Base-by-base conservation (phyloP, 2,329 filamentous ascomycete species). In the Didymella exigua region DNA sequence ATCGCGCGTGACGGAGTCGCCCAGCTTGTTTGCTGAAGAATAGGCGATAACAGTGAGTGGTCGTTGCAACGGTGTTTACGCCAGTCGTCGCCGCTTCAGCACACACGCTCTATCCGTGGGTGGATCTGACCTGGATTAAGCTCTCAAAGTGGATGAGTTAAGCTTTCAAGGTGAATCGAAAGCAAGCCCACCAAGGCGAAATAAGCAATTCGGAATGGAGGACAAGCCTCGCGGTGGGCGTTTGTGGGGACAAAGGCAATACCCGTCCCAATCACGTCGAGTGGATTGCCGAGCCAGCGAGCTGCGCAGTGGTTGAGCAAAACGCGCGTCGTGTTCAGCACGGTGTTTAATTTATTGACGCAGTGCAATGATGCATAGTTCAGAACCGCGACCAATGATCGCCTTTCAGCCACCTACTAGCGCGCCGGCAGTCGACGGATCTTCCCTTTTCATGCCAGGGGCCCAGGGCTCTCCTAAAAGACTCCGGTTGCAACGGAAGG, bases 201-300 rank as follows among this genome's bases (percentile, higher is more conserved):
- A 46, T 24, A 55, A 55, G 52, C 41, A 46, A 23, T 30, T 34
- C 18, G 34, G 49, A 42, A 24, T 11, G 34, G 16, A 13, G 26
- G 23, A 29, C 46, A 55, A 55, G 52, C 52, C 46, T 55, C 44
- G 26, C 14, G 26, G 48, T 50, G 48, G 48, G 19, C 37, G 14
- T 21, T 26, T 42, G 29, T 36, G 41, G 46, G 29, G 40, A 44
- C 24, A 10, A 46, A 34, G 45, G 46, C 51, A 41, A 45, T 23
- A 49, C 38, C 37, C 30, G 27, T 36, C 6, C 36, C 30, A 21
- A 26, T 14, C 27, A 34, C 34, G 13, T 18, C 27, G 10, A 36
- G n/a, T 11, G 16, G 29, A 31, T 29, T 49, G 41, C 52, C 52
- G 46, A 26, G 31, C 40, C 29, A 31, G 23, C 45, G n/a, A 33